phyloP scores from a whole-genome alignment of 139 green algal species.

The Closterium sp. region DNA sequence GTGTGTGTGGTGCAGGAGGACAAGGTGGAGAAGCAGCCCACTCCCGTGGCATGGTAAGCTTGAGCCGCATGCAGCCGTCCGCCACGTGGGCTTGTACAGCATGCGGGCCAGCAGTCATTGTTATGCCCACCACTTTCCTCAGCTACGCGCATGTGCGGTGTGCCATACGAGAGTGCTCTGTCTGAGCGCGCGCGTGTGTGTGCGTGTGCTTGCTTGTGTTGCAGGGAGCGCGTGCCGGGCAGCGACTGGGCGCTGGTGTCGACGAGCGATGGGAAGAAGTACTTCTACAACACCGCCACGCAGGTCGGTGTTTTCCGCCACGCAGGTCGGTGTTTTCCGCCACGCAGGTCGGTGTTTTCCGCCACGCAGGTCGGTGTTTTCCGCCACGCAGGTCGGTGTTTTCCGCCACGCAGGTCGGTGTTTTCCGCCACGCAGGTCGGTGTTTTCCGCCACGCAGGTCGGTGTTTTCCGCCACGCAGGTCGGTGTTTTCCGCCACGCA shows the following conservation, averaged over 20 bases:
- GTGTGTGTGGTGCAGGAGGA: not conserved
- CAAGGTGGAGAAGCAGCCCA: not conserved
- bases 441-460: too few species aligned
- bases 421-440: too few species aligned
- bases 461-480: not conserved
- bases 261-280: conserved; percentile 71
- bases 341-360: too few species aligned
- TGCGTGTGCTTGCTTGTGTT: conserved; percentile 7
- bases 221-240: conserved; percentile 46
- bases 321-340: not conserved
- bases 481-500: not conserved
- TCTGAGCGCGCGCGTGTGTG: not conserved
- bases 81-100: not conserved
- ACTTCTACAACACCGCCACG: conserved; percentile 67
- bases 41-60: not conserved
- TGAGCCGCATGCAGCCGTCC: not conserved
- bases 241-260: conserved; percentile 80
- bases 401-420: too few species aligned
- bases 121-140: not conserved
- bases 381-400: not conserved
- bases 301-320: too few species aligned
- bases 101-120: too few species aligned
- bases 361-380: not conserved
- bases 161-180: too few species aligned
- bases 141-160: not conserved